Percentiles rank a stretch among this genome's conserved stretches.
Evolutionary conservation across 768 basidiomycete genomes (phyloP).

Genomic region (Phylloporus rhodoxanthus): DNA sequence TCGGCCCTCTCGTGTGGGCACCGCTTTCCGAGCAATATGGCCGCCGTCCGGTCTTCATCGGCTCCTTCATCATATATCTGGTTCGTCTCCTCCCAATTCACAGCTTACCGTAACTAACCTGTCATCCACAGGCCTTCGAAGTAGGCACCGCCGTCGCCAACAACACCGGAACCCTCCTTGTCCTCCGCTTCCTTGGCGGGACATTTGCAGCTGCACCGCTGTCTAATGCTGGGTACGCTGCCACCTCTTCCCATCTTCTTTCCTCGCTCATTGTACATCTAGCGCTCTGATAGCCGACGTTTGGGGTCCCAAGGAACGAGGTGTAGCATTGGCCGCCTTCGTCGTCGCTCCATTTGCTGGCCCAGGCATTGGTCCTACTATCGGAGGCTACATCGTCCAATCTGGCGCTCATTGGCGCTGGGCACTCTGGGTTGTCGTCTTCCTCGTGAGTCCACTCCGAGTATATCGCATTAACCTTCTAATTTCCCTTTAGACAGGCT

Average conservation of each 20-base stretch:
- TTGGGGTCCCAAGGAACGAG: slow-evolving; percentile 57
- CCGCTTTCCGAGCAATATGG: slow-evolving; percentile 53
- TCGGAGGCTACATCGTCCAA: slow-evolving; percentile 39
- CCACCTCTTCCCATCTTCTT: background rate
- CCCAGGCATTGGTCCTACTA: slow-evolving; percentile 53
- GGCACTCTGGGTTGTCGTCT: slow-evolving; percentile 58
- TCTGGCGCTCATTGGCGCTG: slow-evolving; percentile 50
- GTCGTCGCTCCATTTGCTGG: slow-evolving; percentile 64
- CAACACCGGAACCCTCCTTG: slow-evolving; percentile 58
- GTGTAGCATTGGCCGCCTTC: slow-evolving; percentile 62
- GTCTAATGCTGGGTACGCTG: slow-evolving; percentile 57
- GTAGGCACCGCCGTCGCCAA: slow-evolving; percentile 55
- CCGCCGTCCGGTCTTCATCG: slow-evolving; percentile 52
- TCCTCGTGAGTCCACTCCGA: slow-evolving; percentile 37
- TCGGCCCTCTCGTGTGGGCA: slow-evolving; percentile 58
- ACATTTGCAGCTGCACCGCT: slow-evolving; percentile 63
- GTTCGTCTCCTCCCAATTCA: slow-evolving; percentile 27
- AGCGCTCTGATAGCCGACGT: slow-evolving; percentile 53
- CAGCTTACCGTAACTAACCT: background rate
- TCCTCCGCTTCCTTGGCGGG: slow-evolving; percentile 69
- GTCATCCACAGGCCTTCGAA: slow-evolving; percentile 45
- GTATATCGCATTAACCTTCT: background rate
- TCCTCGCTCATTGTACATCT: background rate
- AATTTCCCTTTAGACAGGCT: slow-evolving; percentile 35
- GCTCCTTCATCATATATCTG: slow-evolving; percentile 51